Evolutionary conservation across 192 early-diverging fungal genomes (phyloP).

Genomic region (Glomus cerebriforme): DNA sequence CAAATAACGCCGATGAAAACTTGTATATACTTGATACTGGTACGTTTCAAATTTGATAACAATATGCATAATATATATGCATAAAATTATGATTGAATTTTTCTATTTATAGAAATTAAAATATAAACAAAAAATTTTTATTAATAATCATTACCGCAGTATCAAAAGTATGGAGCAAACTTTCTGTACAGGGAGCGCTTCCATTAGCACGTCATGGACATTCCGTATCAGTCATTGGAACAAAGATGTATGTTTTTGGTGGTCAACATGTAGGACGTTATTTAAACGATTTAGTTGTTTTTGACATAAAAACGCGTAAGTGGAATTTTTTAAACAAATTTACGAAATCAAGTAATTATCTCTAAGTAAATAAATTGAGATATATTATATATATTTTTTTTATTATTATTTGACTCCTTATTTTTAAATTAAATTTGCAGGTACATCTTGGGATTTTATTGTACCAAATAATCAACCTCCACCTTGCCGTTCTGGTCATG

Average conservation of each 20-base stretch:
- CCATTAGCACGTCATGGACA: constrained; percentile 47
- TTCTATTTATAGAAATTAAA: constrained; percentile 2
- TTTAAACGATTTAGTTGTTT: constrained; percentile 49
- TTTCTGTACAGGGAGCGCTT: constrained; percentile 27
- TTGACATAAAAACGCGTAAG: constrained; percentile 46
- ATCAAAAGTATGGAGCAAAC: constrained; percentile 41
- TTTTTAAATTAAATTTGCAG: not conserved
- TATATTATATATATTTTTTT: not conserved
- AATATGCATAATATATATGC: not conserved
- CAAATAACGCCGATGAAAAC: constrained; percentile 39
- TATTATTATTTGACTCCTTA: not conserved
- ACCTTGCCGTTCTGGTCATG: constrained; percentile 28
- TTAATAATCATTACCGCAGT: constrained; percentile 19
- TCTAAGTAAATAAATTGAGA: too few species aligned
- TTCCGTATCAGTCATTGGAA: constrained; percentile 45
- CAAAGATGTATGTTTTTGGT: constrained; percentile 55
- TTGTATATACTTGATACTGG: constrained; percentile 47
- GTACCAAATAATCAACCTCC: constrained; percentile 18
- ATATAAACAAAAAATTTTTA: too few species aligned
- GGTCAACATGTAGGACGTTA: constrained; percentile 48
- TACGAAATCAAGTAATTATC: not conserved
- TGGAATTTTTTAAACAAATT: not conserved
- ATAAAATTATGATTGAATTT: not conserved
- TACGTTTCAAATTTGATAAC: constrained; percentile 6
- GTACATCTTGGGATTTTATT: constrained; percentile 20